Conservation (phyloP, 768 basidiomycete genomes). For the Filobasidium floriforme region DNA sequence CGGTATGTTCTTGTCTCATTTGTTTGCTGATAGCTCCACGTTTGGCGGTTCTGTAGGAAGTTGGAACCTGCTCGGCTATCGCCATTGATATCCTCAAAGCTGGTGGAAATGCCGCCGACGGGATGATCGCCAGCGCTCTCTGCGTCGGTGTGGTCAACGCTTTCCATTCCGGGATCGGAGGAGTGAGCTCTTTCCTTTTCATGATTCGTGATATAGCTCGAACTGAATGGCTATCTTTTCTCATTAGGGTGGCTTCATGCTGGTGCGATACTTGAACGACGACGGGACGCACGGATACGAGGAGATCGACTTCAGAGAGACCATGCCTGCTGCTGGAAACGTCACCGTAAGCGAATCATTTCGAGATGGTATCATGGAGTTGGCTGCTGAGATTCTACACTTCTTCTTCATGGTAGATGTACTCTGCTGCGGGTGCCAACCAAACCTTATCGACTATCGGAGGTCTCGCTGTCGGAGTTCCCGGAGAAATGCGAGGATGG, state of each 20-base stretch:
- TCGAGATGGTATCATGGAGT: not conserved
- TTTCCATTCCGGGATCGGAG: slow-evolving; percentile 37
- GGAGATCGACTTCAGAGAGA: slow-evolving; percentile 35
- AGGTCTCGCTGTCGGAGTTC: slow-evolving; percentile 37
- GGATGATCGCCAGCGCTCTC: slow-evolving; percentile 32
- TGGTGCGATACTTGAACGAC: slow-evolving; percentile 30
- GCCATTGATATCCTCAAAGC: slow-evolving; percentile 31
- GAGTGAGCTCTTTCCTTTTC: slow-evolving; percentile 18
- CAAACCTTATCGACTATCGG: slow-evolving; percentile 37
- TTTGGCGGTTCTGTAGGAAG: slow-evolving; percentile 24
- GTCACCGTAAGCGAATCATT: slow-evolving; percentile 25
- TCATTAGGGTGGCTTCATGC: slow-evolving; percentile 31
- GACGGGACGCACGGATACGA: slow-evolving; percentile 28
- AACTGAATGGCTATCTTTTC: not conserved
- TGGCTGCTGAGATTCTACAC: not conserved
- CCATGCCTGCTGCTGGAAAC: slow-evolving; percentile 34
- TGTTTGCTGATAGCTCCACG: not conserved
- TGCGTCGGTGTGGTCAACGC: slow-evolving; percentile 35
- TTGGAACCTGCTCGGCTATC: slow-evolving; percentile 33
- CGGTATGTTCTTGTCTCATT: not conserved
- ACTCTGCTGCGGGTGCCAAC: slow-evolving; percentile 23
- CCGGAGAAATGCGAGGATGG: slow-evolving; percentile 38
- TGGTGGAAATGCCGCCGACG: slow-evolving; percentile 37
- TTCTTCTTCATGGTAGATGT: slow-evolving; percentile 22
- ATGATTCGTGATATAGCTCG: not conserved